Conservation (phyloP, 352 stramenopile species). For the Pythium dissotocum region DNA sequence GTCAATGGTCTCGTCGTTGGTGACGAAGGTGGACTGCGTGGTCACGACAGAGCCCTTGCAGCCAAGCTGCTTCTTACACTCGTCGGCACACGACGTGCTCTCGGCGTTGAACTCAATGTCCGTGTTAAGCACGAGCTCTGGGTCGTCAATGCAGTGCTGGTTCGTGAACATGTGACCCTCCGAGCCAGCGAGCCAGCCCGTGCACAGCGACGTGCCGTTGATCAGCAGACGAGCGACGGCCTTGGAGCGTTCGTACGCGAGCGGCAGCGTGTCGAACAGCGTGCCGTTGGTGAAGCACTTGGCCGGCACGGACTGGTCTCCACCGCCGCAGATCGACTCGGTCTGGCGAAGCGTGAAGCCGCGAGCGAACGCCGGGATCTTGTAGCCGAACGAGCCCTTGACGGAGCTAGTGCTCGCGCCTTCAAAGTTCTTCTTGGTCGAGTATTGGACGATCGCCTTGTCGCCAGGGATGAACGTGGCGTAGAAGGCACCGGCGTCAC, state of each 20-base stretch:
- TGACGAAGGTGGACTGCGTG: constrained; percentile 24
- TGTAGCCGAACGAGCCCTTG: background rate
- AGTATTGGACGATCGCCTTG: no score
- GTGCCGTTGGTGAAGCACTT: background rate
- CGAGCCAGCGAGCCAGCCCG: constrained; percentile 16
- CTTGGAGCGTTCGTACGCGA: background rate
- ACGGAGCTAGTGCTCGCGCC: no score
- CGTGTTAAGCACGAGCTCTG: constrained; percentile 14
- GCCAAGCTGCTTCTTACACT: constrained; percentile 25
- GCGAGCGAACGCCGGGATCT: background rate
- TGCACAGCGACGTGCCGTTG: constrained; percentile 1
- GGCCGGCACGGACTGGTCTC: background rate
- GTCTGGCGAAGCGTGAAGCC: background rate
- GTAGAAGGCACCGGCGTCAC: no score
- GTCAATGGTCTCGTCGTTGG: constrained; percentile 24
- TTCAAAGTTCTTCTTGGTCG: no score
- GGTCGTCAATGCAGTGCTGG: constrained; percentile 30
- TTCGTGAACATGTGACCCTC: constrained; percentile 25
- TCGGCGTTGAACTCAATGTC: constrained; percentile 33
- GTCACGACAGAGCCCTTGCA: constrained; percentile 27
- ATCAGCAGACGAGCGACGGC: background rate
- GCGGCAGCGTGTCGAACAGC: background rate
- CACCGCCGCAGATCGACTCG: background rate
- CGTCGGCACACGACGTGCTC: constrained; percentile 19
- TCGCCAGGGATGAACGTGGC: no score